Percentiles rank a stretch among this genome's conserved stretches.
phyloP scores from a whole-genome alignment of 768 basidiomycete genomes.

The Russula ochroleuca region DNA sequence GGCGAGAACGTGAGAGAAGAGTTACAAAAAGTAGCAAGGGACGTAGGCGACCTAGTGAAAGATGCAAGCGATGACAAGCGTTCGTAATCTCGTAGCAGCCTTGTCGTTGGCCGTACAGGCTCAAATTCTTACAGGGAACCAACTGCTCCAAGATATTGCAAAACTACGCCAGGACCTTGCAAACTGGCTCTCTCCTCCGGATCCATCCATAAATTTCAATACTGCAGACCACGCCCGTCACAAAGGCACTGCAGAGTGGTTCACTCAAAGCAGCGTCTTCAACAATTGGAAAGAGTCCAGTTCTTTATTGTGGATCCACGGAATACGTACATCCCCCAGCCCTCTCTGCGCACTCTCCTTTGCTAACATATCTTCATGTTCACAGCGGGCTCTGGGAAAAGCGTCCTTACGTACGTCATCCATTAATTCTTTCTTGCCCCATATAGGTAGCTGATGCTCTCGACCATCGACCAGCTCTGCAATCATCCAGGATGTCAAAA shows the following conservation, averaged over 20 bases:
- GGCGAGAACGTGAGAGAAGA: too few relatives aligned
- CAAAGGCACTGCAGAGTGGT: background rate
- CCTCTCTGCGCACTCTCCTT: too few relatives aligned
- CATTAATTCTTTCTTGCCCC: background rate
- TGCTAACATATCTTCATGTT: background rate
- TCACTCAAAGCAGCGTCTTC: background rate
- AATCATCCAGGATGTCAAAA: background rate
- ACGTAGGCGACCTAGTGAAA: too few relatives aligned
- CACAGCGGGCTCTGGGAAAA: background rate
- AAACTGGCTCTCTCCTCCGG: constrained; percentile 1
- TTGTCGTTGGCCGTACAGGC: too few relatives aligned
- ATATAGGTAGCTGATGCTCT: background rate
- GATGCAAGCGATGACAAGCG: too few relatives aligned
- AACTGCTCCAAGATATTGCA: too few relatives aligned
- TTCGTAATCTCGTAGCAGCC: too few relatives aligned
- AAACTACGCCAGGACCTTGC: background rate
- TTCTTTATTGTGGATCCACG: background rate
- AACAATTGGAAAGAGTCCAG: background rate
- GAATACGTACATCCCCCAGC: background rate
- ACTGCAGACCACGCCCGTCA: background rate
- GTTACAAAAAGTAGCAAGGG: too few relatives aligned
- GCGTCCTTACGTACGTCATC: background rate
- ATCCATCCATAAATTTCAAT: constrained; percentile 2
- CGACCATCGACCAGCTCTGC: background rate
- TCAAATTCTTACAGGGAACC: background rate